A percentile compares a stretch with the other conserved stretches of the same genome.
Conservation (phyloP, 768 basidiomycete species). For the Termitomyces sp. region DNA sequence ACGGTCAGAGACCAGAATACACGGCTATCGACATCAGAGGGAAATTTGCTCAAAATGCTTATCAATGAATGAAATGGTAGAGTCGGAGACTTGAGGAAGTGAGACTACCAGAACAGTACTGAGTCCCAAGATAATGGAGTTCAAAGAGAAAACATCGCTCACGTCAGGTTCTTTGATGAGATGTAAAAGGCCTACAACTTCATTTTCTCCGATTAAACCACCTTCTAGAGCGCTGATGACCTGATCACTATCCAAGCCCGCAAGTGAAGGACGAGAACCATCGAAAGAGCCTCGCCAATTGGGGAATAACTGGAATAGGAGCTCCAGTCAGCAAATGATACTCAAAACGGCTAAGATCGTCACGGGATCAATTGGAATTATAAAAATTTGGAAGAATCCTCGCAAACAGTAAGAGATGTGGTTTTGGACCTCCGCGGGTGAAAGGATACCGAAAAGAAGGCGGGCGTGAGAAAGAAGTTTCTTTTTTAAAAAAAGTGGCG, state of each 20-base stretch:
- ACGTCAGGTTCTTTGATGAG: conserved; percentile 78
- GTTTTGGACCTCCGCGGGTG: no score
- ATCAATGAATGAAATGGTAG: conserved; percentile 78
- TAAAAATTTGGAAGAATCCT: background rate
- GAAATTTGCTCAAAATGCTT: conserved; percentile 74
- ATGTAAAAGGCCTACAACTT: conserved; percentile 60
- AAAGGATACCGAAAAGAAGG: background rate
- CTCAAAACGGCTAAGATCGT: background rate
- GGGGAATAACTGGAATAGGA: conserved; percentile 60
- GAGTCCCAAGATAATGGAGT: conserved; percentile 1
- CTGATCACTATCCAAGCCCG: conserved; percentile 52
- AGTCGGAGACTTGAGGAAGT: conserved; percentile 81
- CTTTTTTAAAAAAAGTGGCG: background rate
- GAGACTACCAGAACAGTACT: conserved; percentile 45
- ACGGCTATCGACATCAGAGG: conserved; percentile 66
- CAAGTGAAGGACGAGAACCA: conserved; percentile 61
- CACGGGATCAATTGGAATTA: background rate
- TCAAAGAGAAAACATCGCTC: conserved; percentile 18
- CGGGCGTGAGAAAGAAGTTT: background rate
- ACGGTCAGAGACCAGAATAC: conserved; percentile 65
- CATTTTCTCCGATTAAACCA: conserved; percentile 61
- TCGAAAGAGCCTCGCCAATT: conserved; percentile 75
- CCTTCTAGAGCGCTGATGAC: conserved; percentile 57
- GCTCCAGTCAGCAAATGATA: background rate
- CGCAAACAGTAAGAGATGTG: no score